Conservation (phyloP, 2,329 filamentous ascomycete species). For the Aspergillus chevalieri region DNA sequence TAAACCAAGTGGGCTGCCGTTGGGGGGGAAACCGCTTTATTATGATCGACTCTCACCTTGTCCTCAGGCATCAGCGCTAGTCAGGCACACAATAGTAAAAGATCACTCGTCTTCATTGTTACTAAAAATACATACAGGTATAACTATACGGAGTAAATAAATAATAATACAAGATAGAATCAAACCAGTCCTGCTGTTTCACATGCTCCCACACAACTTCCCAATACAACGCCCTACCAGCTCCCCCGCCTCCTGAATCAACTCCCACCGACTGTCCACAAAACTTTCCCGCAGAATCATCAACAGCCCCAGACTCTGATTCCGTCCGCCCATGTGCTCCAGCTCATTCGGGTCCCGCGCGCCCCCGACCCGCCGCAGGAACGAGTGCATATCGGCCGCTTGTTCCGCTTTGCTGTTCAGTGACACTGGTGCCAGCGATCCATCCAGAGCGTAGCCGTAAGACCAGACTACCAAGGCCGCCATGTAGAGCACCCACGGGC, state of each 20-base stretch:
- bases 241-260: constrained; percentile 78
- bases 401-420: constrained; percentile 60
- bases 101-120: neutral
- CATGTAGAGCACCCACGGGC: constrained; percentile 94
- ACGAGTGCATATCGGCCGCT: constrained; percentile 71
- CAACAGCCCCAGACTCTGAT: constrained; percentile 73
- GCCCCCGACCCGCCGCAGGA: constrained; percentile 65
- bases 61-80: too few species aligned
- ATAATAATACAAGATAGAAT: neutral
- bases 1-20: too few species aligned
- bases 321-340: constrained; percentile 66
- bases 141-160: too few species aligned
- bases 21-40: too few species aligned
- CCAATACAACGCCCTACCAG: constrained; percentile 75
- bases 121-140: too few species aligned
- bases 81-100: too few species aligned
- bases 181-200: constrained; percentile 1
- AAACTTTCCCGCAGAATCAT: constrained; percentile 79
- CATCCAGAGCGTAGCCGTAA: constrained; percentile 87
- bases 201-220: constrained; percentile 35
- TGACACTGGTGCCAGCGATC: constrained; percentile 53
- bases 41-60: too few species aligned
- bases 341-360: constrained; percentile 72
- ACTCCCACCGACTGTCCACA: constrained; percentile 77
- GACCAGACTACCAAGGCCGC: constrained; percentile 89